Evolutionary conservation across 148 eudicot species (phyloP).

Genomic region (Amaranthus hypochondriacus): DNA sequence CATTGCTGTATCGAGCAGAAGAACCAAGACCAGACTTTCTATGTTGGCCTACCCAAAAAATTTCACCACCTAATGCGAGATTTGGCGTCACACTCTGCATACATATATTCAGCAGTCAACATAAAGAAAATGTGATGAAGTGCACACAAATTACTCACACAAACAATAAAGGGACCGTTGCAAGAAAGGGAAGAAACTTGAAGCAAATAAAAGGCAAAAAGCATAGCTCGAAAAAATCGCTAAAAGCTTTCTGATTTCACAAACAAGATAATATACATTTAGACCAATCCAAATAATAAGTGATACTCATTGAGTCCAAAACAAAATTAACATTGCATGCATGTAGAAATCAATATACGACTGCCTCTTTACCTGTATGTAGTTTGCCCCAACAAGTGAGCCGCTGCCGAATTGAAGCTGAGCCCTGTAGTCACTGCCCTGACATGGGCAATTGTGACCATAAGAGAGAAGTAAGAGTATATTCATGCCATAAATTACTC

Average conservation of each 20-base stretch:
- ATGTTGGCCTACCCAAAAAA: conserved; percentile 92
- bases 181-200: neutral
- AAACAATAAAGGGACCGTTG: neutral
- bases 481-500: neutral
- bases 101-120: conserved; percentile 3
- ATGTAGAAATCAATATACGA: neutral
- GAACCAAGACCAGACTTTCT: conserved; percentile 87
- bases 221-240: neutral
- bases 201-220: conserved; percentile 1
- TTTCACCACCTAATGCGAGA: conserved; percentile 88
- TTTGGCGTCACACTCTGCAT: conserved; percentile 87
- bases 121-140: neutral
- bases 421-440: conserved; percentile 85
- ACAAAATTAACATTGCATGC: neutral
- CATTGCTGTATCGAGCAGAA: conserved; percentile 85
- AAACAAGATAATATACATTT: neutral
- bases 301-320: neutral
- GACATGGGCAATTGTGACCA: conserved; percentile 5
- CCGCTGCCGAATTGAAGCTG: conserved; percentile 89
- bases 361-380: conserved; percentile 68
- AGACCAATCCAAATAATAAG: neutral
- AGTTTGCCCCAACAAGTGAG: conserved; percentile 71
- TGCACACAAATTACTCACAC: neutral
- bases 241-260: neutral
- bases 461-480: neutral